A percentile compares a stretch with the other conserved stretches of the same genome.
These are phyloP conservation scores for Talaromyces sp. DNA, from an alignment of 2,329 filamentous ascomycete species.

Conservation along the genomic window DNA sequence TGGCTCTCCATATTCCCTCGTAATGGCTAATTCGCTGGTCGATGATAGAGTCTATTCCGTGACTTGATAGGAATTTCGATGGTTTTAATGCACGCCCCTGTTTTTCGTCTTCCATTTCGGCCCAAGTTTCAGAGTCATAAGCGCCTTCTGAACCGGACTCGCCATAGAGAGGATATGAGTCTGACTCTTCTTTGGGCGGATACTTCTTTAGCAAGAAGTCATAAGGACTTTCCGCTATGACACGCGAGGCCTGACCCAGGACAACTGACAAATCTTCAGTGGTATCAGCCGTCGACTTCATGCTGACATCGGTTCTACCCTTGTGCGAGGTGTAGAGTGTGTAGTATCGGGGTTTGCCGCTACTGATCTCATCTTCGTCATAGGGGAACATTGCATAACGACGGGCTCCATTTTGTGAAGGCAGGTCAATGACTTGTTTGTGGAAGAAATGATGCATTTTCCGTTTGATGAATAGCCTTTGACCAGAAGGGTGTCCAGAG, in stretches of 20 bases:
- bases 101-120: slow-evolving; percentile 60
- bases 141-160: slow-evolving; percentile 55
- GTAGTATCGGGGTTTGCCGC: slow-evolving; percentile 26
- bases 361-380: slow-evolving; percentile 20
- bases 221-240: slow-evolving; percentile 26
- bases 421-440: slow-evolving; percentile 28
- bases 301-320: slow-evolving; percentile 27
- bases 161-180: slow-evolving; percentile 53
- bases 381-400: slow-evolving; percentile 34
- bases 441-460: slow-evolving; percentile 30
- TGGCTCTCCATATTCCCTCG: slow-evolving; percentile 57
- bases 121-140: slow-evolving; percentile 60
- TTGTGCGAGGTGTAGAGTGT: slow-evolving; percentile 32
- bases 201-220: slow-evolving; percentile 46
- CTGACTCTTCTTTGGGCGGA: slow-evolving; percentile 40
- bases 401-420: slow-evolving; percentile 22
- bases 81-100: slow-evolving; percentile 13
- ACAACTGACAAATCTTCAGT: slow-evolving; percentile 22
- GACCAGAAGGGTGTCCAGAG: slow-evolving; percentile 27
- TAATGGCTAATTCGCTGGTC: slow-evolving; percentile 54
- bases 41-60: slow-evolving; percentile 55
- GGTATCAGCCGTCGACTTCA: slow-evolving; percentile 30
- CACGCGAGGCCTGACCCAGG: background rate
- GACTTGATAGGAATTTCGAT: slow-evolving; percentile 39
- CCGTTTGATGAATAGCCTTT: slow-evolving; percentile 34